phyloP scores from a whole-genome alignment of 805 yeast genomes.

The Wickerhamomyces queroliae region DNA sequence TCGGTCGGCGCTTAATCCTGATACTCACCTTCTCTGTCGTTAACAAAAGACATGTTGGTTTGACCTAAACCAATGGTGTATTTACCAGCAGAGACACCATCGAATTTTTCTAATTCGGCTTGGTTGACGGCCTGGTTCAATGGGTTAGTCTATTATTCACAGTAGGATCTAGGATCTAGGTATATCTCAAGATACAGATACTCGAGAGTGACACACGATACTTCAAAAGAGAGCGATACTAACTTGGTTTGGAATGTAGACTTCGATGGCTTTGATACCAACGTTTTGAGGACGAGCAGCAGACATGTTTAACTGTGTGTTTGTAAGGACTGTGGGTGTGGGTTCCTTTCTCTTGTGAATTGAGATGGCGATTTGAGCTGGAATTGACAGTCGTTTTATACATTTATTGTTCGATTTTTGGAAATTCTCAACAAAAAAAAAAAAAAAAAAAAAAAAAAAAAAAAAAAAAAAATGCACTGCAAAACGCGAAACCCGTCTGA shows the following conservation, averaged over 20 bases:
- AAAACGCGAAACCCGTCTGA: neutral
- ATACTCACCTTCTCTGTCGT: slow-evolving; percentile 69
- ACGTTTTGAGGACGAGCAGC: slow-evolving; percentile 61
- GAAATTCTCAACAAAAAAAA: neutral
- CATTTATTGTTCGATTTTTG: too few species aligned
- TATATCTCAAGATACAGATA: too few species aligned
- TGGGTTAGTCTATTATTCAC: neutral
- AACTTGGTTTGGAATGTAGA: slow-evolving; percentile 78
- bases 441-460: neutral
- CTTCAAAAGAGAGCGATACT: slow-evolving; percentile 15
- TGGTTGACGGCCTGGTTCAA: slow-evolving; percentile 74
- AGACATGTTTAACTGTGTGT: neutral
- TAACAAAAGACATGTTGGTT: slow-evolving; percentile 95
- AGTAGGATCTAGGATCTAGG: too few species aligned
- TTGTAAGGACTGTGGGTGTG: neutral
- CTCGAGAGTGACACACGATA: too few species aligned
- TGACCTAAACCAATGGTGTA: slow-evolving; percentile 99
- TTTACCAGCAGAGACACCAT: slow-evolving; percentile 88
- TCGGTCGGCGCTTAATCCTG: neutral
- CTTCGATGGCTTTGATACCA: slow-evolving; percentile 95
- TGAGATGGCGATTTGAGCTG: too few species aligned
- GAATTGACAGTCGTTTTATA: too few species aligned
- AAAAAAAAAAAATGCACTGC: neutral
- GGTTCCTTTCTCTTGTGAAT: too few species aligned
- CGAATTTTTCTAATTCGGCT: slow-evolving; percentile 76